Conservation (phyloP, 2,329 filamentous ascomycete species). For the Pestalotiopsis sp. region DNA sequence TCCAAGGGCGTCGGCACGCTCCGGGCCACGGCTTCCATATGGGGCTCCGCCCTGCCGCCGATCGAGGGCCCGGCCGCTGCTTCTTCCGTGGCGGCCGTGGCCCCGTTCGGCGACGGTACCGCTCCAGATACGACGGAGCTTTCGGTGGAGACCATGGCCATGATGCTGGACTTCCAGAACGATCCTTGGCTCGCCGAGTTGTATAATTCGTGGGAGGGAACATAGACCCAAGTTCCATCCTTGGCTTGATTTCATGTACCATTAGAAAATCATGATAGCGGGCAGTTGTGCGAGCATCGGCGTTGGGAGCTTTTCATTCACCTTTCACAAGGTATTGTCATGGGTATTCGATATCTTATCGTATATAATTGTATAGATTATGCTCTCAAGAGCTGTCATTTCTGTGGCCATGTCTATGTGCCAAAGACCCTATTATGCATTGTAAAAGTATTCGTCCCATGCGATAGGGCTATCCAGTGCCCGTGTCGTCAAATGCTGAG, state of each 20-base stretch:
- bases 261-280: not conserved
- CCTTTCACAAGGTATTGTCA: not conserved
- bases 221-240: not conserved
- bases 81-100: not conserved
- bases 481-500: not conserved
- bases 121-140: not conserved
- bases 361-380: slow-evolving; percentile 3
- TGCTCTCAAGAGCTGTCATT: slow-evolving; percentile 4
- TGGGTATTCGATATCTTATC: not conserved
- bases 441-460: not conserved
- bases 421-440: not conserved
- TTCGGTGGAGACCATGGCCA: not conserved
- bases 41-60: slow-evolving; percentile 5
- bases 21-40: slow-evolving; percentile 1
- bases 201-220: slow-evolving; percentile 9
- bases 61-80: not conserved
- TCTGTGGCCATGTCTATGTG: not conserved
- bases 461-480: not conserved
- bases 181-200: slow-evolving; percentile 14
- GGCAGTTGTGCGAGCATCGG: too few relatives aligned
- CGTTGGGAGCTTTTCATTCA: too few relatives aligned
- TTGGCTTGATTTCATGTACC: not conserved
- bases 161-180: slow-evolving; percentile 11
- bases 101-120: not conserved
- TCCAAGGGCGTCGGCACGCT: not conserved